These are phyloP conservation scores for Cordyceps fumosorosea DNA, from an alignment of 2,329 filamentous ascomycete genomes.

Conservation along the genomic window DNA sequence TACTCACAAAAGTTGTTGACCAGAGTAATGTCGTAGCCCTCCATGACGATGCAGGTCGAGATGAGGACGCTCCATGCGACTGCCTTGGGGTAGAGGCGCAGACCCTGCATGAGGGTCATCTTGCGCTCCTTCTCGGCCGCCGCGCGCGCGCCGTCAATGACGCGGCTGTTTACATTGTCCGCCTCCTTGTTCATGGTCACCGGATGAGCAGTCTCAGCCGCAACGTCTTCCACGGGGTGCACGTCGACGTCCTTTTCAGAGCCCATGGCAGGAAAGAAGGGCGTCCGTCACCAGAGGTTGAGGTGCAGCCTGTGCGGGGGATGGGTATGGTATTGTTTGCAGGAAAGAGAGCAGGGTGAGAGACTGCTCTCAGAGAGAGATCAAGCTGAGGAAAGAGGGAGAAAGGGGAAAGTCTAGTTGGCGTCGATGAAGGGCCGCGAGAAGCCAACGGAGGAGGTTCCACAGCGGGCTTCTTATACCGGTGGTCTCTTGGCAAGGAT, in stretches of 20 bases:
- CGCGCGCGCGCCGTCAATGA: conserved; percentile 30
- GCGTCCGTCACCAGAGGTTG: background rate
- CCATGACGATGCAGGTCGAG: conserved; percentile 88
- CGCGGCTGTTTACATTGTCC: conserved; percentile 21
- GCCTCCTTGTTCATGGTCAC: background rate
- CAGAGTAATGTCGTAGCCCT: conserved; percentile 77
- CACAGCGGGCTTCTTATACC: conserved; percentile 10
- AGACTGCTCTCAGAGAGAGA: background rate
- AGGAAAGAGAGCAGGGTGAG: background rate
- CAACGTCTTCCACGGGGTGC: conserved; percentile 13
- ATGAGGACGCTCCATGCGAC: conserved; percentile 78
- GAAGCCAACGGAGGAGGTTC: background rate
- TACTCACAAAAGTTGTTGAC: conserved; percentile 69
- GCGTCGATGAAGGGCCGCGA: background rate
- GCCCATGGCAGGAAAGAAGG: conserved; percentile 11
- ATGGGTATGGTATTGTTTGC: background rate
- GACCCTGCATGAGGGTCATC: conserved; percentile 69
- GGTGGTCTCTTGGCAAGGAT: background rate
- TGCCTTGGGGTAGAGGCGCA: conserved; percentile 80
- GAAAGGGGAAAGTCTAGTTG: background rate
- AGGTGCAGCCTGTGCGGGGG: background rate
- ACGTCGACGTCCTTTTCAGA: conserved; percentile 14
- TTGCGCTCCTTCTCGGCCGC: conserved; percentile 57
- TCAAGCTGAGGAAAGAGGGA: background rate
- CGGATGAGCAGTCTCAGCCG: background rate